Evolutionary conservation across 192 early-diverging fungal species (phyloP), one percentile per base, ranked within the genome.

Genomic region (Backusella psychrophila): DNA sequence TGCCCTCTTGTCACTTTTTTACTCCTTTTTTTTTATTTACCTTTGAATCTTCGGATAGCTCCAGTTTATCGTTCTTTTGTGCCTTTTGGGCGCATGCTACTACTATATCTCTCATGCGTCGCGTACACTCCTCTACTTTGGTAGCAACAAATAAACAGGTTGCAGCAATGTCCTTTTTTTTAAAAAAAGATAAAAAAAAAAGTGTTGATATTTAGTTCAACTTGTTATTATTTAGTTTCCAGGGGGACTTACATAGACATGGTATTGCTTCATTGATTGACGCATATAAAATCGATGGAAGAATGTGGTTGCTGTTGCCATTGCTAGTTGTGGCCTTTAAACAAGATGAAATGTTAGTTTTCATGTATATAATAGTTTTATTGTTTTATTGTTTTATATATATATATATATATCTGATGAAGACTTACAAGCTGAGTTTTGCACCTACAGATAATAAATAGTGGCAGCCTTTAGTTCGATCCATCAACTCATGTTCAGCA

Each of bases 251-350:
- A 90, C 90, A 85, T 92, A 93, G 44, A 85, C 83, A 66, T 93
- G 89, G 78, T 85, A 86, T 3, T 84, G 76, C 49, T 77, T 84
- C 39, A 94, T 73, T 3, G 91, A 92, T 66, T 89, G 86, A 19
- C 92, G 86, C 93, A 93, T 94, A 42, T 89, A 94, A 53, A 93
- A 94, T 9, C 93, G 88, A 72, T 94, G 93, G 70, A 93, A 92
- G 77, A 89, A 89, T 6, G 89, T 86, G 7, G 89, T 86, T 5
- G 92, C 93, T 0, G 91, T 92, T 26, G 85, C 89, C 53, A 90
- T 77, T 8, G 82, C 83, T 19, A 85, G 63, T 72, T 90, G 89
- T 69, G 89, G 85, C 31, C 87, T 89, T 59, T 68, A 66, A 21
- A 21, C 63, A 52, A 71, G 21, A 35, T 17, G 41, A 39, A 29